phyloP scores from a whole-genome alignment of 2,329 filamentous ascomycete genomes.

The Botrytis byssoidea region DNA sequence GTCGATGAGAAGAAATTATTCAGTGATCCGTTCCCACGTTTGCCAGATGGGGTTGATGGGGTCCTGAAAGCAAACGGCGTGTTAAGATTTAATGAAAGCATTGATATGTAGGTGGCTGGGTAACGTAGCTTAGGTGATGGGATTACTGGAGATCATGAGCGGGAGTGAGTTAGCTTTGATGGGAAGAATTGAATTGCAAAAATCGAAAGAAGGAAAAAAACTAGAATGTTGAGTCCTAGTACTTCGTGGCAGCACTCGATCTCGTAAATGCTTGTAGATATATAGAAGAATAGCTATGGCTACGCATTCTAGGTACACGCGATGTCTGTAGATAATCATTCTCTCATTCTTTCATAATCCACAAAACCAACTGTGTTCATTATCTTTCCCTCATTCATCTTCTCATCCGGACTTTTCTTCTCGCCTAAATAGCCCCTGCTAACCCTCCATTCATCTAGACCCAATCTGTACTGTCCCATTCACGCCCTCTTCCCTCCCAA shows the following conservation, averaged over 20 bases:
- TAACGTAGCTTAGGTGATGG: background rate
- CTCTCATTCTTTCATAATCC: background rate
- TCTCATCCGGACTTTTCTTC: background rate
- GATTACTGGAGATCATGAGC: background rate
- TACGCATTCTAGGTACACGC: background rate
- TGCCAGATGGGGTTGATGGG: conserved; percentile 83
- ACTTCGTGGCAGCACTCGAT: background rate
- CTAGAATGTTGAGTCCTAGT: too few species aligned
- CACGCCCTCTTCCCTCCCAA: background rate
- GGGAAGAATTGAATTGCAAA: background rate
- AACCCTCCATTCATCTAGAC: background rate
- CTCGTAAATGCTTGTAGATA: background rate
- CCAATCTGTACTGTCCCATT: background rate
- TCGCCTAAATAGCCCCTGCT: background rate
- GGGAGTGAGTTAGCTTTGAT: background rate
- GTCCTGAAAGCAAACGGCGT: conserved; percentile 83
- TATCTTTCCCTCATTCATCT: background rate
- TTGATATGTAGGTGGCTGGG: conserved; percentile 59
- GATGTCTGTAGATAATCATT: background rate
- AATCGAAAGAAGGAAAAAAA: background rate
- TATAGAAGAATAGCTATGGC: background rate
- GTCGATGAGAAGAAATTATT: conserved; percentile 37
- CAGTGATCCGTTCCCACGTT: conserved; percentile 54
- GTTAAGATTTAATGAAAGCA: conserved; percentile 87
- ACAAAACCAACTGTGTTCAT: background rate